Conservation (phyloP, 306 rosid genomes). For the Dalbergia cochinchinensis region DNA sequence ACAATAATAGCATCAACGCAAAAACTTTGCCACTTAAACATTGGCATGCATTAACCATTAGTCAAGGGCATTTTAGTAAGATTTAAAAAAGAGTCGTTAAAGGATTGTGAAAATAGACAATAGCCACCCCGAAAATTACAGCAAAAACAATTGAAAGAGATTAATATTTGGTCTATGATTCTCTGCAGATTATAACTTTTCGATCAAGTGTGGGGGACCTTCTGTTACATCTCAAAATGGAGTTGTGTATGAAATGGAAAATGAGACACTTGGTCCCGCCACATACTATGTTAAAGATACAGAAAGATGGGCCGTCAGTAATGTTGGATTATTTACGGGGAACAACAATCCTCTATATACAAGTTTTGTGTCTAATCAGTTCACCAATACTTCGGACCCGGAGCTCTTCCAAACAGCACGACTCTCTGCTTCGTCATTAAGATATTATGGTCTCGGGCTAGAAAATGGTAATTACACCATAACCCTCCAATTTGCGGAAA, state of each 20-base stretch:
- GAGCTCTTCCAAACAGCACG: slow-evolving; percentile 78
- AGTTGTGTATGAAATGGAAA: slow-evolving; percentile 56
- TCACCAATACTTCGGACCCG: slow-evolving; percentile 53
- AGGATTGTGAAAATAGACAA: no score
- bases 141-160: background rate
- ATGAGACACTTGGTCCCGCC: slow-evolving; percentile 74
- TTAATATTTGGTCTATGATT: slow-evolving; percentile 5
- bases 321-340: slow-evolving; percentile 65
- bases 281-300: slow-evolving; percentile 65
- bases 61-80: no score
- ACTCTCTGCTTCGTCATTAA: slow-evolving; percentile 78
- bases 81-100: no score
- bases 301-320: slow-evolving; percentile 77
- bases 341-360: slow-evolving; percentile 37
- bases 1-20: no score
- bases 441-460: slow-evolving; percentile 83
- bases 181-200: slow-evolving; percentile 68
- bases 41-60: no score
- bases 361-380: slow-evolving; percentile 49
- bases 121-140: no score
- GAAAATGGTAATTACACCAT: slow-evolving; percentile 73
- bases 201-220: slow-evolving; percentile 78
- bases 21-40: no score
- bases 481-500: slow-evolving; percentile 75
- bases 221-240: slow-evolving; percentile 50